These are phyloP conservation scores for Elongisporangium anandrum DNA, from an alignment of 352 stramenopile species.

Conservation along the genomic window DNA sequence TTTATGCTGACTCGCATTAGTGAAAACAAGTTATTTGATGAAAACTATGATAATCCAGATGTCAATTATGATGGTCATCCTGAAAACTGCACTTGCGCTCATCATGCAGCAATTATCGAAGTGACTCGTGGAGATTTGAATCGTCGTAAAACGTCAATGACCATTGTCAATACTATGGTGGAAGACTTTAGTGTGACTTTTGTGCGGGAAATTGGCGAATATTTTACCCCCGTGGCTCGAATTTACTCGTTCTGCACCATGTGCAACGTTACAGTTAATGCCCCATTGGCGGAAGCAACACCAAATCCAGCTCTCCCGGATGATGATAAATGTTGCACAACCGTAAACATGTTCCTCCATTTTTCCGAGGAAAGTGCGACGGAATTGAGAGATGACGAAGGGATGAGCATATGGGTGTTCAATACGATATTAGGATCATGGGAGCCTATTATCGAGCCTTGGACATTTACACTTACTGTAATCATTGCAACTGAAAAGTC, in stretches of 20 bases:
- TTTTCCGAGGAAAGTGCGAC: slow-evolving; percentile 52
- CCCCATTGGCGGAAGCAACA: slow-evolving; percentile 13
- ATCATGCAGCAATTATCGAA: not conserved
- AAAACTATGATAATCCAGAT: not conserved
- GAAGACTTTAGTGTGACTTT: slow-evolving; percentile 70
- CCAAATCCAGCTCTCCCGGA: not conserved
- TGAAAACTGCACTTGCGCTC: not conserved
- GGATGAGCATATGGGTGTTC: slow-evolving; percentile 74
- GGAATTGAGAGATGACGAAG: slow-evolving; percentile 57
- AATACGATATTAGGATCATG: slow-evolving; percentile 69
- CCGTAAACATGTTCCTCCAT: slow-evolving; percentile 34
- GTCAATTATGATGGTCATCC: not conserved
- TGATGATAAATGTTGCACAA: not conserved
- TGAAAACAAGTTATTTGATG: slow-evolving; percentile 9
- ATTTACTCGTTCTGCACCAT: slow-evolving; percentile 64
- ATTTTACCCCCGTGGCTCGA: slow-evolving; percentile 61
- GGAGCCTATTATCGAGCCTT: slow-evolving; percentile 78
- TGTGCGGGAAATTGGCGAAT: slow-evolving; percentile 67
- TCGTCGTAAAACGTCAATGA: not conserved
- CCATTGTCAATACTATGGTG: slow-evolving; percentile 46
- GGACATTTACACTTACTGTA: slow-evolving; percentile 53
- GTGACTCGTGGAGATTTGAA: not conserved
- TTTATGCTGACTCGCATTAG: slow-evolving; percentile 25
- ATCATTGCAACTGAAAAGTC: slow-evolving; percentile 28
- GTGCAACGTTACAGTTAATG: slow-evolving; percentile 50